Evolutionary conservation across 768 basidiomycete species (phyloP).

Genomic region (Coprinopsis sp.): DNA sequence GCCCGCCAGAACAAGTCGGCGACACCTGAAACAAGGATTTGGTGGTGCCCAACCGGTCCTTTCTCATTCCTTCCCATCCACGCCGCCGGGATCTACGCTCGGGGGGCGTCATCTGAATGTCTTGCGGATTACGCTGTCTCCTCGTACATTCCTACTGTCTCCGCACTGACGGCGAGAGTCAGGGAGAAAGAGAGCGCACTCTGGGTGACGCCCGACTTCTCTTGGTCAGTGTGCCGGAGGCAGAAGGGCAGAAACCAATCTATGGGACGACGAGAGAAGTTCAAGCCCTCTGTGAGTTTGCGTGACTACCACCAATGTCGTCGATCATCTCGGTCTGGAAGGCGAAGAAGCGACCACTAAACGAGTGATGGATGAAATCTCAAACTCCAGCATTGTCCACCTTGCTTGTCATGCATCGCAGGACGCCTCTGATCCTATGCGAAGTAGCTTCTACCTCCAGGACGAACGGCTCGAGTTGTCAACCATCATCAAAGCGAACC

Average conservation of each 20-base stretch:
- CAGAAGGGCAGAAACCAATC: conserved; percentile 3
- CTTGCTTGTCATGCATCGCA: conserved; percentile 27
- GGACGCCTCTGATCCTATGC: conserved; percentile 10
- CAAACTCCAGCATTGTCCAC: conserved; percentile 18
- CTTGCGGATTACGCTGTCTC: neutral
- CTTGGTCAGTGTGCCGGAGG: conserved; percentile 11
- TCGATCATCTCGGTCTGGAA: neutral
- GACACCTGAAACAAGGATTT: neutral
- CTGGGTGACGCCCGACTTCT: conserved; percentile 3
- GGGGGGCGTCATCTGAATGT: neutral
- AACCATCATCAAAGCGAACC: conserved; percentile 14
- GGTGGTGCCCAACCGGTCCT: conserved; percentile 2
- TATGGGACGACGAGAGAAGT: conserved; percentile 12
- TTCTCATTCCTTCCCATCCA: conserved; percentile 4
- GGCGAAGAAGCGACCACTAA: neutral
- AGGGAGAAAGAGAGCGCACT: conserved; percentile 27
- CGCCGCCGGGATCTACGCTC: neutral
- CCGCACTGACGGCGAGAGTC: conserved; percentile 4
- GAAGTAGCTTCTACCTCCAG: conserved; percentile 1
- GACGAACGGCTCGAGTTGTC: conserved; percentile 12
- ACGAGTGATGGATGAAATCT: neutral
- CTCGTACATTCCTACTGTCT: neutral
- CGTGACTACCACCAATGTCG: neutral
- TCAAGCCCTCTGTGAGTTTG: neutral
- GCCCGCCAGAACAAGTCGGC: no score